Evolutionary conservation across 2,329 filamentous ascomycete genomes (phyloP).

Genomic region (Penicillium vulpinum): DNA sequence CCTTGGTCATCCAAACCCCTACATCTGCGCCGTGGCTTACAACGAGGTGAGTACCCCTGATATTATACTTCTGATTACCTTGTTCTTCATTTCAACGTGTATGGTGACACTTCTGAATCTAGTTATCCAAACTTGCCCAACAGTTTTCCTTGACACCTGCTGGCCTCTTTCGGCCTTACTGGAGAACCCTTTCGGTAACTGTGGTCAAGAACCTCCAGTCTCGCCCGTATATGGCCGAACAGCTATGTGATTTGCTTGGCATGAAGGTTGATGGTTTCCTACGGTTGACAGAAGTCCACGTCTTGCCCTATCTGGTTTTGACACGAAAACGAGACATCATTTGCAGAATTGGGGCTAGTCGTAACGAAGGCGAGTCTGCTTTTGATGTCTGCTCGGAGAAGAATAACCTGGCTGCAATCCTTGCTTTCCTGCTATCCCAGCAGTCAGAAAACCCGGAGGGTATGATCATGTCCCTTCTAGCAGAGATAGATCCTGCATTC

Average conservation of each 20-base stretch:
- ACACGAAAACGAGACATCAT: slow-evolving; percentile 76
- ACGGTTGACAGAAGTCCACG: slow-evolving; percentile 72
- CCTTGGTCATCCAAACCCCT: slow-evolving; percentile 76
- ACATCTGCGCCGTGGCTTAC: slow-evolving; percentile 78
- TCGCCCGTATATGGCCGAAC: slow-evolving; percentile 77
- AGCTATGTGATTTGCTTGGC: slow-evolving; percentile 77
- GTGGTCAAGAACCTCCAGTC: slow-evolving; percentile 78
- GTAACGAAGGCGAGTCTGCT: slow-evolving; percentile 51
- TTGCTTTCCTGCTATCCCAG: slow-evolving; percentile 60
- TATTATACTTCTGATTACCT: background rate
- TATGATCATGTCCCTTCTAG: slow-evolving; percentile 67
- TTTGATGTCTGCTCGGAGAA: slow-evolving; percentile 64
- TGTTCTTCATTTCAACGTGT: background rate
- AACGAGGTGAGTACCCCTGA: slow-evolving; percentile 61
- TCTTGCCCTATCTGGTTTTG: slow-evolving; percentile 82
- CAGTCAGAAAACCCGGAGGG: slow-evolving; percentile 65
- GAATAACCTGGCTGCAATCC: slow-evolving; percentile 59
- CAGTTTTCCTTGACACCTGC: slow-evolving; percentile 61
- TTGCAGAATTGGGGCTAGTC: slow-evolving; percentile 73
- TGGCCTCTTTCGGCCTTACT: slow-evolving; percentile 80
- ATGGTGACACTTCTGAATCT: background rate
- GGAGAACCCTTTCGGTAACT: slow-evolving; percentile 78
- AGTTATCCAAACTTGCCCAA: slow-evolving; percentile 71
- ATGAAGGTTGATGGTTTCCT: slow-evolving; percentile 75
- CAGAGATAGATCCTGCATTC: slow-evolving; percentile 69